These are phyloP conservation scores for Paramecium bursaria DNA, from an alignment of 73 alveolate species.

Conservation along the genomic window DNA sequence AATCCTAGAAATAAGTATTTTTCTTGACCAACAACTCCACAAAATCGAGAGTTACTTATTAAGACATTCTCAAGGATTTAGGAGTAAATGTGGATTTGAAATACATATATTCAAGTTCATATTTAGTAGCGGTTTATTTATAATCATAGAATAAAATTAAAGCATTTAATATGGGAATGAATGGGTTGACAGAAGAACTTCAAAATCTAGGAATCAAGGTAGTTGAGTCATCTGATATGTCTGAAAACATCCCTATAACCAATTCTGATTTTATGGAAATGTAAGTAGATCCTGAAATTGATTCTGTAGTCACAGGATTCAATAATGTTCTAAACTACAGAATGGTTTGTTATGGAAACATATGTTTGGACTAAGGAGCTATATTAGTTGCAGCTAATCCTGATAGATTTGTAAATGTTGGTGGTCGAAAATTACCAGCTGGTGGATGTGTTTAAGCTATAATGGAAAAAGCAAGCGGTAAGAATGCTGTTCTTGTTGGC, in stretches of 20 bases:
- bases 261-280: conserved; percentile 61
- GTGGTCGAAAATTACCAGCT: conserved; percentile 75
- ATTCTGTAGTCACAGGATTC: conserved; percentile 80
- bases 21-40: conserved; percentile 75
- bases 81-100: conserved; percentile 48
- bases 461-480: conserved; percentile 66
- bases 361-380: conserved; percentile 77
- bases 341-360: conserved; percentile 73
- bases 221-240: conserved; percentile 38
- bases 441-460: conserved; percentile 78
- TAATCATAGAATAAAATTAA: conserved; percentile 54
- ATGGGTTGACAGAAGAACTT: conserved; percentile 64
- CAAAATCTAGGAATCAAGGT: conserved; percentile 47
- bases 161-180: conserved; percentile 66
- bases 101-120: conserved; percentile 64
- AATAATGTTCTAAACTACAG: conserved; percentile 69
- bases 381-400: conserved; percentile 74
- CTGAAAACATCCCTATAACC: conserved; percentile 39
- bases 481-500: conserved; percentile 64
- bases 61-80: conserved; percentile 24
- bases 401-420: conserved; percentile 68
- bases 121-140: conserved; percentile 62
- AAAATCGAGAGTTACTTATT: conserved; percentile 62
- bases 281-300: conserved; percentile 75
- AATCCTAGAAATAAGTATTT: conserved; percentile 64